Percentiles rank a stretch among this genome's conserved stretches.
Conservation (phyloP, 495 filamentous ascomycete species). For the Trypethelium eluteriae region DNA sequence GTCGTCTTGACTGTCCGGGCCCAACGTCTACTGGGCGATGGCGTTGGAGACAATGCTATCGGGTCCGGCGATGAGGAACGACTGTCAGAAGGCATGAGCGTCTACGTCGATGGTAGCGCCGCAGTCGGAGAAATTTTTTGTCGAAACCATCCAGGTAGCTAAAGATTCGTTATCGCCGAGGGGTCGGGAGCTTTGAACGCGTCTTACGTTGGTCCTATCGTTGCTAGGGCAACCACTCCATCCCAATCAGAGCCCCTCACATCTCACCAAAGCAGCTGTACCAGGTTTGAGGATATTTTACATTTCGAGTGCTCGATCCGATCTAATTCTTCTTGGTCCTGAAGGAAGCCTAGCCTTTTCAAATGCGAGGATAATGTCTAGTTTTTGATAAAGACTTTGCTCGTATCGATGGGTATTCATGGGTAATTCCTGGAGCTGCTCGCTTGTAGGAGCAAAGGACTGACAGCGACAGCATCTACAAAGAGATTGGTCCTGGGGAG, state of each 20-base stretch:
- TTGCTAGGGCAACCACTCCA: constrained; percentile 2
- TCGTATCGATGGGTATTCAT: constrained; percentile 34
- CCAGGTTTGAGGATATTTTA: too few relatives aligned
- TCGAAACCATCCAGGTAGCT: neutral
- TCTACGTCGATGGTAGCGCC: neutral
- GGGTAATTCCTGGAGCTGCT: constrained; percentile 25
- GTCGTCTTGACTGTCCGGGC: neutral
- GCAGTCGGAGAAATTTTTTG: neutral
- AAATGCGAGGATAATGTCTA: too few relatives aligned
- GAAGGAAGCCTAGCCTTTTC: too few relatives aligned
- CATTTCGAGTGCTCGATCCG: too few relatives aligned
- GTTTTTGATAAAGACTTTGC: too few relatives aligned
- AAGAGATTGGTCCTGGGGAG: constrained; percentile 74
- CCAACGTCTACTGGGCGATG: neutral
- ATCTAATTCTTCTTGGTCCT: too few relatives aligned
- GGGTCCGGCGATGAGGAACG: neutral
- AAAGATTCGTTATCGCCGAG: too few relatives aligned
- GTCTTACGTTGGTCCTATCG: neutral
- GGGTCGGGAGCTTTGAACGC: neutral
- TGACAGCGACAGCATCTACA: constrained; percentile 59
- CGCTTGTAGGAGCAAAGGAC: neutral
- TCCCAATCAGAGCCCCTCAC: neutral
- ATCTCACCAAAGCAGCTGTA: too few relatives aligned
- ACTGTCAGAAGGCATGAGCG: neutral
- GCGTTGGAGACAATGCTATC: constrained; percentile 6